Percentiles rank a stretch among this genome's conserved stretches.
Conservation (phyloP, 139 green algal species). For the Tetraselmis striata region DNA sequence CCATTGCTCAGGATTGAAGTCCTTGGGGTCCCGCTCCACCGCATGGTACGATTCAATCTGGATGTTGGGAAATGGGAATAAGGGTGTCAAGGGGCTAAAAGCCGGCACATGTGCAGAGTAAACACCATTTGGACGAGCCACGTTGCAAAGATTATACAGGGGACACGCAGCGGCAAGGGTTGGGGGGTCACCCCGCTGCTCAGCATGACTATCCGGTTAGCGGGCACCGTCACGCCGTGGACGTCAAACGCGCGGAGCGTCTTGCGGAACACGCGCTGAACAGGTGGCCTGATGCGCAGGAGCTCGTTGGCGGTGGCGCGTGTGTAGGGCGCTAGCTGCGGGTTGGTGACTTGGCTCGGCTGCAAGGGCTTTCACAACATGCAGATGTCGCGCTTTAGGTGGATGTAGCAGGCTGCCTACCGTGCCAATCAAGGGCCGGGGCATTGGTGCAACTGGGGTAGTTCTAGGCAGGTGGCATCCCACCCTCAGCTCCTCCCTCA, state of each 20-base stretch:
- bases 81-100: background rate
- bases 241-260: background rate
- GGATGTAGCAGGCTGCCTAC: no score
- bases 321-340: background rate
- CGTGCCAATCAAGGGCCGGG: no score
- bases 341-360: background rate
- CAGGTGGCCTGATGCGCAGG: background rate
- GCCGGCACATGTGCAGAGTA: no score
- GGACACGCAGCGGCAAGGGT: background rate
- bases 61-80: background rate
- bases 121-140: no score
- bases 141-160: no score
- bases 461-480: no score
- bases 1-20: background rate
- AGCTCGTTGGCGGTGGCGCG: background rate
- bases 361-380: background rate
- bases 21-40: background rate
- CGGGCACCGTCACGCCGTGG: background rate
- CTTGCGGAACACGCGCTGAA: background rate
- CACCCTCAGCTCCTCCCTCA: background rate
- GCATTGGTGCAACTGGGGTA: no score
- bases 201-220: background rate
- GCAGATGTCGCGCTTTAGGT: no score
- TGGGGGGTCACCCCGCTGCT: background rate
- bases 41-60: background rate